Base-by-base conservation (phyloP, 2,329 filamentous ascomycete species). In the Basipetospora sp. region DNA sequence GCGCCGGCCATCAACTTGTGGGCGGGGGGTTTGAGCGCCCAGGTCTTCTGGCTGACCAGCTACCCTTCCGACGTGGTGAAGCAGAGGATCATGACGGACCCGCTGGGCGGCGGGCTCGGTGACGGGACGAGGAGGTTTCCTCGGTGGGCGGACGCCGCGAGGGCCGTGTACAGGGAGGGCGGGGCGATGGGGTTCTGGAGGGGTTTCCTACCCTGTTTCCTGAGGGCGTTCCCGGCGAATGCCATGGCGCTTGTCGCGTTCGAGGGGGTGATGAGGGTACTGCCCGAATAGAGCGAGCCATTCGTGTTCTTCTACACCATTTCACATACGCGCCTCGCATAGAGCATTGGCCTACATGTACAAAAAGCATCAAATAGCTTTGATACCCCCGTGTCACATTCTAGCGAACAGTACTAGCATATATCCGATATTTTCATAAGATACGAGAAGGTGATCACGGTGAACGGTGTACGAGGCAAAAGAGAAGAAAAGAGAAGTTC, bases 51-150 rank as follows among this genome's bases (percentile, higher is more conserved):
- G 90, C 57, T 94, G 31, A 84, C 81, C 14, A 83, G 80, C 45
- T 96, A 96, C 53, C 88, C 90, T 2, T 82, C 76, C 34, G 88
- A 96, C 54, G 83, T 94, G 16, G 77, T 96, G 39, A 96, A 96
- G 68, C 88, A 96, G 64, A 71, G 86, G 22, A 80, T 98, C 53
- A 96, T 98, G 90, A 94, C 88, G 11, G 90, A 96, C 58, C 77
- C 83, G 4, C 62, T 96, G 37, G 87, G 80, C 2, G 78, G 80
- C 1, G 64, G 63, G 1, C 58, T 87, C 10, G 64, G 67, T 14
- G 80, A 85, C 46, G 77, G 81, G 8, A 64, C 69, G 41, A 70
- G 75, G 43, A 72, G 64, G 46, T 96, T 87, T 53, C 64, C 60
- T 10, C 62, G 67, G 35, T 96, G 90, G 90, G 74, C 68, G 52